Base-by-base conservation (phyloP, 352 stramenopile species). In the Pythium dissimile region DNA sequence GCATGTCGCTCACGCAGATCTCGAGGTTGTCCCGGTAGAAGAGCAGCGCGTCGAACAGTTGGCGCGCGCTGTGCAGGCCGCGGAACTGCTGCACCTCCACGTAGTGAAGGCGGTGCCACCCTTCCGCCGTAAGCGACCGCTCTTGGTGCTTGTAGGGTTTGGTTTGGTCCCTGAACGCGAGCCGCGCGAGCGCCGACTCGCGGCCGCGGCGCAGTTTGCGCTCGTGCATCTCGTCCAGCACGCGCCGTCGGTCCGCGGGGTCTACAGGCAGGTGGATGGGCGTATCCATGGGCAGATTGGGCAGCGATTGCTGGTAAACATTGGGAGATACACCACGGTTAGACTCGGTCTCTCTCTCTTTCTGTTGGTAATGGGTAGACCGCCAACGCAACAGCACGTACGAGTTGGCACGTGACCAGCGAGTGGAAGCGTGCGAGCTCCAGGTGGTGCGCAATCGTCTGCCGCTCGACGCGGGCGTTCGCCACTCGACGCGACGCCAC, bases 21-120 rank as follows among this genome's bases (percentile, higher is more conserved):
- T 83, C 69, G 18, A 77, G 66, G 26, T 75, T 74, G 13, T 55
- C 23, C 15, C 72, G 12, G 32, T 73, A 75, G 15, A 31, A 56
- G 18, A 69, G 26, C n/a, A 80, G 26, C 6, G 52, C 51, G 18
- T 80, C 66, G 50, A 64, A 80, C 11, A 80, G 43, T 10, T 62
- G 53, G 37, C 64, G 59, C 3, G 71, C 68, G 8, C 46, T 67
- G 16, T 50, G 37, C 7, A 62, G 59, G 3, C 60, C 58, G 10
- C 54, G 56, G 43, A 87, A 83, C 31, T 71, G 73, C 23, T 71
- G 60, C 38, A 82, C 55, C 41, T 80, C 64, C 45, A 72, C 75
- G 20, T 35, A 47, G 9, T 28, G 12, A 6, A 32, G 21, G 13
- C 50, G 47, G 30, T 51, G 26, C 5, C 20, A 44, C 20, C 60